Evolutionary conservation across 73 alveolate genomes (phyloP).

Genomic region (Paramecium biaurelia): DNA sequence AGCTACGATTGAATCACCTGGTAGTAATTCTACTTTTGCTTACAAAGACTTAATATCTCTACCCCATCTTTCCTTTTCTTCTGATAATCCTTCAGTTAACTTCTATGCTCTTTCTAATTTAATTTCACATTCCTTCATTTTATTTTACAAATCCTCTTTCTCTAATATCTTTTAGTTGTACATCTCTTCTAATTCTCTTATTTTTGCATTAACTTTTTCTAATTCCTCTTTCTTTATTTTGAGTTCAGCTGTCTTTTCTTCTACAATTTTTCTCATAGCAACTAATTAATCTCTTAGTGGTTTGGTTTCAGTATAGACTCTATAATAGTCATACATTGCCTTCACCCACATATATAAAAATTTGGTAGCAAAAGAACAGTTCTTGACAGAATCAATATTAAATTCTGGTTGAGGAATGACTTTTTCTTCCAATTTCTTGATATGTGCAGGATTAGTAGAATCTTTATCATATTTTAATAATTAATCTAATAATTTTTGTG

Average conservation of each 20-base stretch:
- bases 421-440: constrained; percentile 69
- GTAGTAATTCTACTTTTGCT: constrained; percentile 83
- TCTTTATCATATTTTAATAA: constrained; percentile 81
- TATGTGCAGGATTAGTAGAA: constrained; percentile 69
- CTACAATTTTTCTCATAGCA: constrained; percentile 73
- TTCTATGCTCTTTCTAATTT: constrained; percentile 97
- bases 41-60: constrained; percentile 88
- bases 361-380: constrained; percentile 83
- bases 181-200: constrained; percentile 67
- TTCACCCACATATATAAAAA: constrained; percentile 81
- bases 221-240: constrained; percentile 78
- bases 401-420: constrained; percentile 73
- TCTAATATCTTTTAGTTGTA: constrained; percentile 68
- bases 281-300: constrained; percentile 74
- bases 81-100: constrained; percentile 96
- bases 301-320: constrained; percentile 73
- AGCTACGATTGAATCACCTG: constrained; percentile 97
- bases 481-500: constrained; percentile 77
- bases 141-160: constrained; percentile 69
- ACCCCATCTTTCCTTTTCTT: constrained; percentile 99
- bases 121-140: constrained; percentile 84
- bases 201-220: constrained; percentile 80
- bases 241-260: constrained; percentile 72
- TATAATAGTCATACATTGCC: constrained; percentile 81
- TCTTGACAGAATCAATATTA: constrained; percentile 77